Conservation (phyloP, 345 rosid genomes). For the Hypericum perforatum region DNA sequence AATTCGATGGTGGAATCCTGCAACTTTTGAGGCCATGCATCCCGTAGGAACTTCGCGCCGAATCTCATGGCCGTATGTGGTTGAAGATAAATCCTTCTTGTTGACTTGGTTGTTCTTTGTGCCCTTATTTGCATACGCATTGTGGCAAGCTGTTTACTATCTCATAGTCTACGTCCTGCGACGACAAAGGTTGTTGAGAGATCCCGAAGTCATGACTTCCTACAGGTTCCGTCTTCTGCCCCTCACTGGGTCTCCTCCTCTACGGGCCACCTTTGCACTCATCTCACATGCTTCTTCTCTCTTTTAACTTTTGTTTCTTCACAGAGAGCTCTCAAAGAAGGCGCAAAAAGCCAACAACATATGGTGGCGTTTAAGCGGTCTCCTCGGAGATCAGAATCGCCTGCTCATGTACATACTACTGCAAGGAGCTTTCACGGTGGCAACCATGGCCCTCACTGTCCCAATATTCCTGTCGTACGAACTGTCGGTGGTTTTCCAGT, state of each 20-base stretch:
- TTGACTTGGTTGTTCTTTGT: conserved; percentile 79
- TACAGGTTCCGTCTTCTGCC: conserved; percentile 42
- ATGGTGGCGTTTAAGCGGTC: conserved; percentile 79
- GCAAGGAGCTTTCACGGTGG: conserved; percentile 83
- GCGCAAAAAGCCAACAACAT: conserved; percentile 78
- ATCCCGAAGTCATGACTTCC: conserved; percentile 99
- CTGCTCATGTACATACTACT: conserved; percentile 62
- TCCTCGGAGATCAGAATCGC: conserved; percentile 82
- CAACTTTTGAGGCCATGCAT: conserved; percentile 82
- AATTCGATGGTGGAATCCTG: conserved; percentile 95
- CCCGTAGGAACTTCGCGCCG: conserved; percentile 62
- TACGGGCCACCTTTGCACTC: background rate
- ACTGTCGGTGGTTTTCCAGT: conserved; percentile 60
- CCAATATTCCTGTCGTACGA: conserved; percentile 77
- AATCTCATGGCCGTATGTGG: conserved; percentile 74
- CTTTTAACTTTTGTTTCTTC: background rate
- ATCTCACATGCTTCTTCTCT: too few species aligned
- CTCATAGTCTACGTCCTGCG: conserved; percentile 89
- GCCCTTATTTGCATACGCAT: conserved; percentile 73
- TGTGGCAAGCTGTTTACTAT: conserved; percentile 88
- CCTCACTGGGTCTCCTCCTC: conserved; percentile 3
- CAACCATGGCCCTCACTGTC: conserved; percentile 87
- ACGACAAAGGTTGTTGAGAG: conserved; percentile 77
- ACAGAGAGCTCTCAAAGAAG: conserved; percentile 78
- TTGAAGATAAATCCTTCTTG: conserved; percentile 61